Evolutionary conservation across 225 moss, liverwort and hornwort genomes (phyloP).

Genomic region (Neckera pumila): DNA sequence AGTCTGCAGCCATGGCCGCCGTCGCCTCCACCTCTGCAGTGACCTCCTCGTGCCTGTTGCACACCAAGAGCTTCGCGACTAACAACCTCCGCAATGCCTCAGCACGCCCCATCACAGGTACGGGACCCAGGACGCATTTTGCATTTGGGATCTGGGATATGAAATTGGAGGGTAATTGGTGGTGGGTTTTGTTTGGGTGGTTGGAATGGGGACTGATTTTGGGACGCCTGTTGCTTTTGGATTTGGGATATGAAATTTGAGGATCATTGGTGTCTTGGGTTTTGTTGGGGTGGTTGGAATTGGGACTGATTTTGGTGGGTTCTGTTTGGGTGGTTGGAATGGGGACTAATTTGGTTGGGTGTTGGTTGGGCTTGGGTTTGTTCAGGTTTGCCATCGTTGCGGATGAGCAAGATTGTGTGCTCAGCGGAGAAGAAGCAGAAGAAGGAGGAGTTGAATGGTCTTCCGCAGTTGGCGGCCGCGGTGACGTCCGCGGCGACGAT

Average conservation of each 20-base stretch:
- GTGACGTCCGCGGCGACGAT: slow-evolving; percentile 69
- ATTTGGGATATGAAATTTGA: neutral
- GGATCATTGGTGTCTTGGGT: neutral
- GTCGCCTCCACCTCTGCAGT: slow-evolving; percentile 4
- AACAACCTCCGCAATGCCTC: neutral
- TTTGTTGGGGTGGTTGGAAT: neutral
- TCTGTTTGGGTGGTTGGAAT: neutral
- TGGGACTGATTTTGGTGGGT: neutral
- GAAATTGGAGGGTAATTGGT: neutral
- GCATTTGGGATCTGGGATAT: neutral
- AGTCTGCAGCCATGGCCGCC: slow-evolving; percentile 7
- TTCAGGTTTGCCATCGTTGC: slow-evolving; percentile 57
- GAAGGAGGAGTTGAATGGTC: neutral
- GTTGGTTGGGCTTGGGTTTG: no score
- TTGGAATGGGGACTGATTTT: neutral
- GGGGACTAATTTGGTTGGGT: neutral
- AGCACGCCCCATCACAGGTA: slow-evolving; percentile 12
- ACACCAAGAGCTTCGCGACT: neutral
- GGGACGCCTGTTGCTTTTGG: neutral
- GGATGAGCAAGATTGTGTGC: slow-evolving; percentile 53
- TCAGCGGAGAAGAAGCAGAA: slow-evolving; percentile 38
- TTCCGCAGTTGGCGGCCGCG: slow-evolving; percentile 52
- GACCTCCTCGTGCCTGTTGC: neutral
- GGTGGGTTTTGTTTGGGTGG: neutral
- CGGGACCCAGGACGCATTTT: no score